A percentile compares a stretch with the other conserved stretches of the same genome.
These are phyloP conservation scores for Castanea crenata DNA, from an alignment of 306 rosid species.

Conservation along the genomic window DNA sequence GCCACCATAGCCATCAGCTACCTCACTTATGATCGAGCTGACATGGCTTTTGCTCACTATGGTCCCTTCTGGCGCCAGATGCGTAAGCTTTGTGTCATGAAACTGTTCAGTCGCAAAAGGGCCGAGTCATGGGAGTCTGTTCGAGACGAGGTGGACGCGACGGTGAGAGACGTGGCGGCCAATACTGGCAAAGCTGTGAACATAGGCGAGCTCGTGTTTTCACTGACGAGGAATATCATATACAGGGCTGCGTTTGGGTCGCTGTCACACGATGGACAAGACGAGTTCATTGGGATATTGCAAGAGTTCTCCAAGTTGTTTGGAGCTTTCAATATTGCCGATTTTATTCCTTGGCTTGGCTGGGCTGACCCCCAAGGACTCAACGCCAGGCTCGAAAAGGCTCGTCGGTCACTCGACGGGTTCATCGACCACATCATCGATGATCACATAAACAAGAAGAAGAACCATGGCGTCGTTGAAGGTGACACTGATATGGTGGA, in stretches of 20 bases:
- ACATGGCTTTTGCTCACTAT: slow-evolving; percentile 94
- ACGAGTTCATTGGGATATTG: slow-evolving; percentile 65
- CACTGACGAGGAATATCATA: slow-evolving; percentile 55
- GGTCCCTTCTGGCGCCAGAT: slow-evolving; percentile 97
- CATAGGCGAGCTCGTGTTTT: slow-evolving; percentile 63
- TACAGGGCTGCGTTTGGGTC: slow-evolving; percentile 85
- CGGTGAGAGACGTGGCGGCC: slow-evolving; percentile 17
- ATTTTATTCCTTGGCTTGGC: slow-evolving; percentile 60
- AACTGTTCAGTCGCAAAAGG: slow-evolving; percentile 77
- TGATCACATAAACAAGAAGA: slow-evolving; percentile 48
- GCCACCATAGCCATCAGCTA: slow-evolving; percentile 82
- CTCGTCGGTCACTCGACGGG: slow-evolving; percentile 51
- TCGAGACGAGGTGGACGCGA: slow-evolving; percentile 62
- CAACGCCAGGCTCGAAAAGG: slow-evolving; percentile 45
- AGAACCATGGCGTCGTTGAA: not conserved
- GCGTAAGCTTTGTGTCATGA: slow-evolving; percentile 83
- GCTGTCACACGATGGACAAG: slow-evolving; percentile 56
- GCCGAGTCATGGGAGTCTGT: slow-evolving; percentile 87
- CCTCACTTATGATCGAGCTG: slow-evolving; percentile 79
- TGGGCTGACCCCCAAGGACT: slow-evolving; percentile 73
- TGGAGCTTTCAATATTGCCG: slow-evolving; percentile 79
- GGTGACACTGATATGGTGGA: slow-evolving; percentile 82
- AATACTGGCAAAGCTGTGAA: slow-evolving; percentile 42
- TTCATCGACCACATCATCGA: slow-evolving; percentile 73
- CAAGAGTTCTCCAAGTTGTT: slow-evolving; percentile 83